Base-by-base conservation (phyloP, 2,329 filamentous ascomycete species). In the Cryphonectria carpinicola region DNA sequence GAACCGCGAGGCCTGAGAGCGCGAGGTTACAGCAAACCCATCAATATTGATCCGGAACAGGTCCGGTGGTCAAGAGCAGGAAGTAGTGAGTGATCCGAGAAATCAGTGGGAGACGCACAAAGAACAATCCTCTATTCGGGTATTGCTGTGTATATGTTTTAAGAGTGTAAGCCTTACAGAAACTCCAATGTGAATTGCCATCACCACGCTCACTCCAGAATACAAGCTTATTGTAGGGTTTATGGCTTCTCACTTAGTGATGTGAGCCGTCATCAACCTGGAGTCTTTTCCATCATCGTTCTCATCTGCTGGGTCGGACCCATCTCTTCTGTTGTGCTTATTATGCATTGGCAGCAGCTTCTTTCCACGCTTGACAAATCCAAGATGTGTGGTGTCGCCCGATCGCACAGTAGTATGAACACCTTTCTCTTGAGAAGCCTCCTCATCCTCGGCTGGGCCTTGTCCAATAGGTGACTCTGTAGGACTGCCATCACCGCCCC, bases 361-460 rank as follows among this genome's bases (percentile, higher is more conserved):
- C 70, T 72, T 72, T 13, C 70, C 70, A 1, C 52, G 25, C 66
- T 49, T 71, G 8, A 63, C 32, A 8, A 72, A 71, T 5, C 71
- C 68, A 19, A 66, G 62, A 28, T 68, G 66, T 28, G 66, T 62
- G 4, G 66, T 68, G 22, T 63, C 66, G 11, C 56, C 56, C n/a
- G 60, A 32, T 22, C 37, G 71, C 32, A 61, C 49, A 22, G 1
- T 39, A 10, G 11, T 39, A 35, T 39, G 19, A 39, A 10, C 22
- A 22, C 52, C n/a, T 22, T n/a, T 46, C 5, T 63, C 49, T 22
- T 46, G 7, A 10, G n/a, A 13, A 13, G 25, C 39, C 43, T 62
- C 39, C 37, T 62, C 32, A 7, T 28, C 52, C 11, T 46, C 37
- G n/a, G 22, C 58, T 25, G n/a, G 6, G 46, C 8, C 4, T 4